These are phyloP conservation scores for Entomortierella beljakovae DNA, from an alignment of 192 early-diverging fungal genomes.

Conservation along the genomic window DNA sequence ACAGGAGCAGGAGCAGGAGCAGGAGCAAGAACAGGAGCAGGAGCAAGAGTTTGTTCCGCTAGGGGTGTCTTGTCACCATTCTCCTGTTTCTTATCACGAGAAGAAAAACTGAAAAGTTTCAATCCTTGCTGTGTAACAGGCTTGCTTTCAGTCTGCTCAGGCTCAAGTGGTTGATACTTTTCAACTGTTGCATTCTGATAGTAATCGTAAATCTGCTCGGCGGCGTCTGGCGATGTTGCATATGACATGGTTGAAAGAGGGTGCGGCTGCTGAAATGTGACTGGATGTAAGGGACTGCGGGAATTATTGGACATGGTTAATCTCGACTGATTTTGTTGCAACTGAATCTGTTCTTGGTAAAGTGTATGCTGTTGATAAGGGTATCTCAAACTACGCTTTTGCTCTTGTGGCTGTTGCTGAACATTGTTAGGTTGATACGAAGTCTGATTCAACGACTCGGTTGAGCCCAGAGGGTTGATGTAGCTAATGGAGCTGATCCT, in stretches of 20 bases:
- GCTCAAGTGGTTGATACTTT: too few relatives aligned
- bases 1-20: not conserved
- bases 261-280: not conserved
- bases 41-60: not conserved
- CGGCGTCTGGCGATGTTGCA: not conserved
- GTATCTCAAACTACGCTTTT: constrained; percentile 2
- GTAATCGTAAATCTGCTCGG: constrained; percentile 11
- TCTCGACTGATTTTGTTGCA: not conserved
- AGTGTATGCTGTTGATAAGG: constrained; percentile 1
- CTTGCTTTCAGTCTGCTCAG: too few relatives aligned
- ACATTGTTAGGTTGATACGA: not conserved
- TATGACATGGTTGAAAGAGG: not conserved
- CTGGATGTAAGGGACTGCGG: not conserved
- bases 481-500: not conserved
- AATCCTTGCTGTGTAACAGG: not conserved
- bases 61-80: not conserved
- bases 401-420: not conserved
- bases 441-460: not conserved
- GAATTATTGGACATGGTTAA: not conserved
- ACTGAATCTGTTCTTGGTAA: constrained; percentile 1
- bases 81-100: not conserved
- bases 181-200: not conserved
- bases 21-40: not conserved
- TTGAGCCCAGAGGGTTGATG: not conserved
- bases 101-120: not conserved